Evolutionary conservation across 208 protist genomes (phyloP).

Genomic region (Acanthamoeba healyi): DNA sequence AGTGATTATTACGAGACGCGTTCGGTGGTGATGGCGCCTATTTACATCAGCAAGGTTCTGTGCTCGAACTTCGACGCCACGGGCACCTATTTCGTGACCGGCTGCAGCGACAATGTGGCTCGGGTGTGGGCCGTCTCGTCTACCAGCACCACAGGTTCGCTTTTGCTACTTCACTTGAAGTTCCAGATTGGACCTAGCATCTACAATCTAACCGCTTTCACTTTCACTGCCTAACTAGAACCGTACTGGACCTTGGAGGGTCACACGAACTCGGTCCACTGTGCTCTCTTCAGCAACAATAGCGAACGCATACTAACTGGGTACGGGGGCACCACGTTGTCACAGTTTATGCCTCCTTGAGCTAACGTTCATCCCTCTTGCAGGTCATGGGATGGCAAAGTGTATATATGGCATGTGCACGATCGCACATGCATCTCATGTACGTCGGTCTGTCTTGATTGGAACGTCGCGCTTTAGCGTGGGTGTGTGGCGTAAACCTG

Average conservation of each 20-base stretch:
- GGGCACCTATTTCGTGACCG: slow-evolving; percentile 58
- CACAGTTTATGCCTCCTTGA: background rate
- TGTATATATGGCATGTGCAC: slow-evolving; percentile 23
- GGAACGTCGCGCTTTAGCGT: background rate
- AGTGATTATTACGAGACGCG: background rate
- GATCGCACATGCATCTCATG: slow-evolving; percentile 9
- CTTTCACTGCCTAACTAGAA: background rate
- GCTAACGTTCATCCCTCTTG: background rate
- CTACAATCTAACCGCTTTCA: background rate
- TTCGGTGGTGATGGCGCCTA: slow-evolving; percentile 17
- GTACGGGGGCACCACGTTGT: background rate
- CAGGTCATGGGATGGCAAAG: slow-evolving; percentile 64
- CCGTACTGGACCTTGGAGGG: slow-evolving; percentile 51
- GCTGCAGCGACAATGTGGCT: slow-evolving; percentile 60
- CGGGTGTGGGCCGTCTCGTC: slow-evolving; percentile 21
- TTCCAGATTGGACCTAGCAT: no score
- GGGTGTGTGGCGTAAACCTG: background rate
- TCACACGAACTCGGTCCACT: slow-evolving; percentile 32
- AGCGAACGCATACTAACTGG: slow-evolving; percentile 61
- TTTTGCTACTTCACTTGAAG: background rate
- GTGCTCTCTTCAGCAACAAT: slow-evolving; percentile 61
- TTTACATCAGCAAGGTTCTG: slow-evolving; percentile 1
- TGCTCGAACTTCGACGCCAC: slow-evolving; percentile 66
- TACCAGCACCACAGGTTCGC: background rate
- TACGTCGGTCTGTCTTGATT: background rate